Evolutionary conservation across 768 basidiomycete genomes (phyloP).

Genomic region (Agaricus subrufescens): DNA sequence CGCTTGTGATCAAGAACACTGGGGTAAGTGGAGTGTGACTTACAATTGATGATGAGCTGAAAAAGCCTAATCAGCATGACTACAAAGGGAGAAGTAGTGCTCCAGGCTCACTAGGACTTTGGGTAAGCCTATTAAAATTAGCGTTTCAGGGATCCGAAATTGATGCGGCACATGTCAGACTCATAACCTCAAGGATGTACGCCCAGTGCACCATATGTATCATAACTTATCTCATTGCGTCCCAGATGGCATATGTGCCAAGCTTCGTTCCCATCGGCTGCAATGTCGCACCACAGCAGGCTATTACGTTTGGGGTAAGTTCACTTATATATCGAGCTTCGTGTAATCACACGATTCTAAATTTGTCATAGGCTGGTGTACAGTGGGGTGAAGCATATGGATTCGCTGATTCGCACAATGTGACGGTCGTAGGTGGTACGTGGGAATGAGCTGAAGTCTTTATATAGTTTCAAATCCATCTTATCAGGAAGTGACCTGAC

Average conservation of each 20-base stretch:
- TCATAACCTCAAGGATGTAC: slow-evolving; percentile 35
- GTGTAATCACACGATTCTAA: not conserved
- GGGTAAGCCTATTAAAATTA: slow-evolving; percentile 26
- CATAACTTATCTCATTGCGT: not conserved
- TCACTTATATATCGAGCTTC: not conserved
- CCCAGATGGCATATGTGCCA: slow-evolving; percentile 29
- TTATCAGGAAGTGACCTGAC: slow-evolving; percentile 25
- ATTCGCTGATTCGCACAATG: slow-evolving; percentile 39
- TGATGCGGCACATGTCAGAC: slow-evolving; percentile 20
- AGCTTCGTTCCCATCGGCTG: slow-evolving; percentile 34
- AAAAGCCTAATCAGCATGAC: slow-evolving; percentile 33
- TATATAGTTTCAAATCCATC: not conserved
- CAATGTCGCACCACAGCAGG: slow-evolving; percentile 13
- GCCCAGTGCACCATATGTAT: not conserved
- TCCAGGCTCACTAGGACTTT: slow-evolving; percentile 36
- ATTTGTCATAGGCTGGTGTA: slow-evolving; percentile 32
- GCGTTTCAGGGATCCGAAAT: not conserved
- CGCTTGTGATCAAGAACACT: slow-evolving; percentile 48
- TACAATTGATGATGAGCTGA: not conserved
- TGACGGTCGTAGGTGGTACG: slow-evolving; percentile 40
- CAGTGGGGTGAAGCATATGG: slow-evolving; percentile 39
- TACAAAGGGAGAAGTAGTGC: slow-evolving; percentile 45
- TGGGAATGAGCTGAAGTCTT: not conserved
- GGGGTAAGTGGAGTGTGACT: slow-evolving; percentile 29
- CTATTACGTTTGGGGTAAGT: slow-evolving; percentile 34